Evolutionary conservation across 108 stramenopile species (phyloP).

Genomic region (Cyclostephanos tholiformis): DNA sequence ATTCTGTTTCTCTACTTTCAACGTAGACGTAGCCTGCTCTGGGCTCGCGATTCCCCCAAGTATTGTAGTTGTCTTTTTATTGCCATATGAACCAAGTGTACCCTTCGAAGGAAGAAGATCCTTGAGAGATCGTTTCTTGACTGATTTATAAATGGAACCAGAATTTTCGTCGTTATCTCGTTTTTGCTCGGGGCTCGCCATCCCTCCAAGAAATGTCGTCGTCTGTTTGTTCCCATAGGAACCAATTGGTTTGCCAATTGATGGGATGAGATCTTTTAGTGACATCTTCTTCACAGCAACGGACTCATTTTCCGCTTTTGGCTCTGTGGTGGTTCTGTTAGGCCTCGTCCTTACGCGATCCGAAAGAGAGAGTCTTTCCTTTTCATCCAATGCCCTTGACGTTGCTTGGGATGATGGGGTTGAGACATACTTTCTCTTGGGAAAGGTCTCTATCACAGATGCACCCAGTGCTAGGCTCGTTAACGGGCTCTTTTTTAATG

Average conservation of each 20-base stretch:
- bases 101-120: slow-evolving; percentile 16
- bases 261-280: slow-evolving; percentile 13
- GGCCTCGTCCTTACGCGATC: neutral
- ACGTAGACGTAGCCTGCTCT: slow-evolving; percentile 12
- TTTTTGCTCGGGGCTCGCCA: slow-evolving; percentile 30
- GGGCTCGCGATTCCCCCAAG: slow-evolving; percentile 37
- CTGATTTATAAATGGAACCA: neutral
- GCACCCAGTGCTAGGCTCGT: slow-evolving; percentile 11
- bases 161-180: neutral
- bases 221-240: slow-evolving; percentile 15
- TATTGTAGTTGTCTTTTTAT: slow-evolving; percentile 22
- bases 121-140: slow-evolving; percentile 30
- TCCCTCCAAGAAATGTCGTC: slow-evolving; percentile 24
- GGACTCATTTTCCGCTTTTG: neutral
- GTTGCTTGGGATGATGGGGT: slow-evolving; percentile 17
- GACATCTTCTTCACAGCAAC: neutral
- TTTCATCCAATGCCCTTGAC: slow-evolving; percentile 3
- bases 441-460: neutral
- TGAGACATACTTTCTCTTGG: slow-evolving; percentile 4
- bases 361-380: slow-evolving; percentile 6
- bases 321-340: neutral
- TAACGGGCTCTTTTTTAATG: slow-evolving; percentile 3
- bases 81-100: slow-evolving; percentile 17
- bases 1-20: slow-evolving; percentile 17
- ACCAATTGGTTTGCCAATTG: slow-evolving; percentile 5